Evolutionary conservation across 805 yeast species (phyloP).

Genomic region (Teunomyces tritomae): DNA sequence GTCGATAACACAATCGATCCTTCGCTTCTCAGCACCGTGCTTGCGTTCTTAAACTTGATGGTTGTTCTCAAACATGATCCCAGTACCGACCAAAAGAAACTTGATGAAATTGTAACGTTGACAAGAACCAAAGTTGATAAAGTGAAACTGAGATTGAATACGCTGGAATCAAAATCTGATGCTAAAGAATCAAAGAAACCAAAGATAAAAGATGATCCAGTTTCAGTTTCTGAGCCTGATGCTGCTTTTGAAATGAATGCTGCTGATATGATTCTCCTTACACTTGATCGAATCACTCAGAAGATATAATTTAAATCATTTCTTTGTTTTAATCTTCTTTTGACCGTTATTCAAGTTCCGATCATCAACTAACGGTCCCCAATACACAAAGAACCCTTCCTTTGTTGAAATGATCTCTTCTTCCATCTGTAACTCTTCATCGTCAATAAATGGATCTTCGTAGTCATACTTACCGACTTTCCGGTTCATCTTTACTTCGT

Average conservation of each 20-base stretch:
- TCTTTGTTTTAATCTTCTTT: conserved; percentile 31
- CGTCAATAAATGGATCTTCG: conserved; percentile 96
- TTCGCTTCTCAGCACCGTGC: conserved; percentile 39
- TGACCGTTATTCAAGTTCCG: conserved; percentile 16
- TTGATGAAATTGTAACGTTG: conserved; percentile 13
- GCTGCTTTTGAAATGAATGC: conserved; percentile 26
- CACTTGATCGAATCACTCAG: conserved; percentile 30
- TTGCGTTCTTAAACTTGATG: conserved; percentile 58
- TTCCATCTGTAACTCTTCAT: conserved; percentile 87
- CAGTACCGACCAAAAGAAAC: conserved; percentile 10
- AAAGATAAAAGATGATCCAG: no score
- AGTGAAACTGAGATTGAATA: conserved; percentile 16
- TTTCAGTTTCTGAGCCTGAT: conserved; percentile 4
- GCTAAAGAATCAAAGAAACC: no score
- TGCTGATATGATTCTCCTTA: conserved; percentile 30
- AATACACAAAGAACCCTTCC: conserved; percentile 93
- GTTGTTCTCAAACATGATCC: conserved; percentile 28
- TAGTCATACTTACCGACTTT: conserved; percentile 88
- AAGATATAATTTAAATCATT: conserved; percentile 8
- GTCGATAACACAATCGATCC: conserved; percentile 18
- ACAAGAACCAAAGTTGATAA: conserved; percentile 14
- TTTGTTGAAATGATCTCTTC: conserved; percentile 89
- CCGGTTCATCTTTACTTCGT: conserved; percentile 53
- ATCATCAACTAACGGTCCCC: conserved; percentile 81
- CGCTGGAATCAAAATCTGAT: no score